Evolutionary conservation across 192 early-diverging fungal genomes (phyloP).

Genomic region (Podila horticola): DNA sequence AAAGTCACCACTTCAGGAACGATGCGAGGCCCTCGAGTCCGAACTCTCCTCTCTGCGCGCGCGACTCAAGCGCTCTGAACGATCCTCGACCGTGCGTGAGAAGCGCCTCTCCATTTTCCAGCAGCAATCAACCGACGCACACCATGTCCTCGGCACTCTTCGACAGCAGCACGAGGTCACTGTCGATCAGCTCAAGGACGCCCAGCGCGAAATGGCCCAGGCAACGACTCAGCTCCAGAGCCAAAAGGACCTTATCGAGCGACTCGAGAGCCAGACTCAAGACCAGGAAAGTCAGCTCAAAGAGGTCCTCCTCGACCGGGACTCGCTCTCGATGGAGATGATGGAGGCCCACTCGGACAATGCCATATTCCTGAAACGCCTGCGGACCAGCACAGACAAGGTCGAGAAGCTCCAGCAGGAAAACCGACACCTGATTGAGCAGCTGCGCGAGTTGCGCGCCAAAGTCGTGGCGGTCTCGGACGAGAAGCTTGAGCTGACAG

Average conservation of each 20-base stretch:
- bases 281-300: constrained; percentile 19
- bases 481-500: constrained; percentile 2
- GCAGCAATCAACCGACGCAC: constrained; percentile 21
- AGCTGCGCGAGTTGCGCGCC: constrained; percentile 25
- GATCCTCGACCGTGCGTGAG: constrained; percentile 17
- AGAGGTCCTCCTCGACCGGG: constrained; percentile 29
- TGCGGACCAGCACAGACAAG: constrained; percentile 15
- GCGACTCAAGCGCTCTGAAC: constrained; percentile 14
- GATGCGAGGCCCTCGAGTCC: constrained; percentile 22
- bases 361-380: constrained; percentile 29
- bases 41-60: constrained; percentile 20
- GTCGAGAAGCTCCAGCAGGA: constrained; percentile 30
- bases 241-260: constrained; percentile 6
- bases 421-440: constrained; percentile 41
- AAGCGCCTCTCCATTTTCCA: constrained; percentile 35
- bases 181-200: constrained; percentile 14
- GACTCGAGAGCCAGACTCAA: constrained; percentile 10
- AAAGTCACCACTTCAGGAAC: constrained; percentile 25
- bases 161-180: constrained; percentile 35
- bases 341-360: constrained; percentile 29
- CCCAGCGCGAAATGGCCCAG: constrained; percentile 6
- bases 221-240: neutral
- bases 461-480: constrained; percentile 2
- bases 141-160: constrained; percentile 19
- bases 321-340: constrained; percentile 41